Evolutionary conservation across 768 basidiomycete species (phyloP).

Genomic region (Lactarius vividus): DNA sequence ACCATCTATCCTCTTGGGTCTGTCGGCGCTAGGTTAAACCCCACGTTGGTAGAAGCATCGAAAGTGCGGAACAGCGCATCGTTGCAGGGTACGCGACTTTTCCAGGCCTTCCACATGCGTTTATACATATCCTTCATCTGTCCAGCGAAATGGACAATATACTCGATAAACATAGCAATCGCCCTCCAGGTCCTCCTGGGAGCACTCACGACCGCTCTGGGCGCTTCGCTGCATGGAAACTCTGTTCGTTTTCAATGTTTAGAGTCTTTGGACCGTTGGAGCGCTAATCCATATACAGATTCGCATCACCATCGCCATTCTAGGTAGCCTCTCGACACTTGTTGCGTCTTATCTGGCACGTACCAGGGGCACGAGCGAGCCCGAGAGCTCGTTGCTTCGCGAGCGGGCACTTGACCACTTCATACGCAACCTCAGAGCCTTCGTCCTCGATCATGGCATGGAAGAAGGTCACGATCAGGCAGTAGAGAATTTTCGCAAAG

Average conservation of each 20-base stretch:
- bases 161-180: constrained; percentile 30
- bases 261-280: background rate
- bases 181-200: constrained; percentile 30
- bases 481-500: constrained; percentile 36
- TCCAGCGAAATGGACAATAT: background rate
- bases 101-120: background rate
- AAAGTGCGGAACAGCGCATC: background rate
- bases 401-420: constrained; percentile 63
- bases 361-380: constrained; percentile 66
- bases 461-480: constrained; percentile 39
- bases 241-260: background rate
- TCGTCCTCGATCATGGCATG: constrained; percentile 51
- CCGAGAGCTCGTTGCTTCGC: constrained; percentile 55
- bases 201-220: constrained; percentile 30
- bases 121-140: background rate
- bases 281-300: constrained; percentile 29
- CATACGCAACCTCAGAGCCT: constrained; percentile 56
- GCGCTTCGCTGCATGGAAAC: constrained; percentile 22
- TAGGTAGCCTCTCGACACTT: constrained; percentile 59
- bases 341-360: constrained; percentile 70
- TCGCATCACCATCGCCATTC: constrained; percentile 37
- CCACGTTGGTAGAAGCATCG: background rate
- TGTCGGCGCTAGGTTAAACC: background rate
- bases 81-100: background rate
- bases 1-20: background rate